These are phyloP conservation scores for Paecilomyces sp. DNA, from an alignment of 2,329 filamentous ascomycete genomes.

Conservation along the genomic window DNA sequence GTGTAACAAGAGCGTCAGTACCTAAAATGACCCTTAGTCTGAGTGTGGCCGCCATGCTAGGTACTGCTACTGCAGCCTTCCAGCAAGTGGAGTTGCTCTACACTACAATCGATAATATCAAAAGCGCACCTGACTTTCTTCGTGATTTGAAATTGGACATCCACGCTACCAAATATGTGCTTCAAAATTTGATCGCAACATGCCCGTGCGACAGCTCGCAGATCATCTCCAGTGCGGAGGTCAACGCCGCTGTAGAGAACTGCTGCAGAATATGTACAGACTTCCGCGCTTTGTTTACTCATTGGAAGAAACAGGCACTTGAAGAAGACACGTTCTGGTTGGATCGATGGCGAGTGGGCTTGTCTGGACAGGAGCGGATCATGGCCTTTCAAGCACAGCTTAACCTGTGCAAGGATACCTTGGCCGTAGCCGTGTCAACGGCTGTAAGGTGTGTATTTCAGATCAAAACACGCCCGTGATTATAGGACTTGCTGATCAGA, in stretches of 20 bases:
- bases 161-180: background rate
- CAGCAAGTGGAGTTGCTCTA: background rate
- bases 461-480: background rate
- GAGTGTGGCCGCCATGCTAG: background rate
- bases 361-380: background rate
- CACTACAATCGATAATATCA: background rate
- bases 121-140: background rate
- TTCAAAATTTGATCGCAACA: background rate
- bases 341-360: background rate
- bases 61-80: background rate
- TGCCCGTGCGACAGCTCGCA: background rate
- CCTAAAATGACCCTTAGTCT: background rate
- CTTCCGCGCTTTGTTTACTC: background rate
- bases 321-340: background rate
- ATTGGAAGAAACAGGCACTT: background rate
- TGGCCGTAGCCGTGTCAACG: background rate
- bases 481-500: background rate
- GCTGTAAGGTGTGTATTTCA: background rate
- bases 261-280: background rate
- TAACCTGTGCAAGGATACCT: background rate
- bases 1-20: background rate
- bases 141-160: background rate
- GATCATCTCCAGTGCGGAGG: background rate
- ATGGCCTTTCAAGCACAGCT: background rate
- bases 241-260: background rate